Evolutionary conservation across 441 rosid genomes (phyloP), one percentile per base, ranked within the genome.

Genomic region (Jatropha podagrica): DNA sequence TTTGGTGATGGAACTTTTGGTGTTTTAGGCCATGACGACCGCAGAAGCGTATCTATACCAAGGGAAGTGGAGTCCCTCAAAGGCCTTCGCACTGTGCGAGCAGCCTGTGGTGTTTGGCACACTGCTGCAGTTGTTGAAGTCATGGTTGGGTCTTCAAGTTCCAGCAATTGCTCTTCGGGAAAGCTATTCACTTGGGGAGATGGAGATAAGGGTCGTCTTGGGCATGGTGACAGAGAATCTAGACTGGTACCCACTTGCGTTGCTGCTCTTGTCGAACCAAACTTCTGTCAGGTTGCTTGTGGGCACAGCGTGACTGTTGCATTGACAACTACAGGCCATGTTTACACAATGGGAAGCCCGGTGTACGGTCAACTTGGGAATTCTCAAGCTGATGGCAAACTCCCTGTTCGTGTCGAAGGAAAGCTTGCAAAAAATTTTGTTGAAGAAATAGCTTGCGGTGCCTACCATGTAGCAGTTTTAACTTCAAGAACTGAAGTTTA

Each of bases 1-100:
- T 96, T 94, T 70, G 99, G 99, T 41, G 98, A 96, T 86, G 99
- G 99, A 72, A 94, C 99, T 68, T 96, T 96, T 72, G 99, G 99
- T 65, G 98, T 90, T 81, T 80, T 96, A 83, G 99, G 99, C 72
- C 99, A 96, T 75, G 97, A 94, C 59, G 98, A 96, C 81, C 84
- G 85, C 78, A 89, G 75, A 85, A 94, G 97, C 83, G 87, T 87
- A 58, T 90, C 93, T n/a, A 76, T 74, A 61, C 99, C 99, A 17
- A 90, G 92, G 85, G 99, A 96, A 88, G 97, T 96, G 73, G 97
- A 94, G 72, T 94, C 96, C 56, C 88, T 96, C 55, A 96, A 89
- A 86, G 99, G 99, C 65, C 97, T 94, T 49, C 95, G 98, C 80
- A 91, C 98, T 68, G 95, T 94, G 75, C 86, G 96, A 71, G 98